Evolutionary conservation across 495 filamentous ascomycete species (phyloP), one percentile per base, ranked within the genome.

Genomic region (Trichocladium uniseriatum): DNA sequence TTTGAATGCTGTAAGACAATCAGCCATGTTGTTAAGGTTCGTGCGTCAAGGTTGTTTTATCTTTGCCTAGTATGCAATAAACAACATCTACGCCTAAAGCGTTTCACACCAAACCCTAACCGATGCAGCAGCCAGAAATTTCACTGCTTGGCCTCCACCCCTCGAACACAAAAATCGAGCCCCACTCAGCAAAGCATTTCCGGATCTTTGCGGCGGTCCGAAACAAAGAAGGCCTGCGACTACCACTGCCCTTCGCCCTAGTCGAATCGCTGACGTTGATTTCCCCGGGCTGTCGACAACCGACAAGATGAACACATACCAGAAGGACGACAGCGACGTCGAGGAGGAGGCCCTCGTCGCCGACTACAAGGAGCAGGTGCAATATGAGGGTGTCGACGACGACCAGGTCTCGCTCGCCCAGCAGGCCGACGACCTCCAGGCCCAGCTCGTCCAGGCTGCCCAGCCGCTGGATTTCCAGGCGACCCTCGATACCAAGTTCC

Each of bases 381-480:
- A 87, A 61, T 95, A 85, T 59, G 87, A 92, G 48, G 87, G 88
- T 64, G 81, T 79, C 50, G 77, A 87, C 75, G 86, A 84, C 55
- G 89, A 87, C 58, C 75, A 78, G 59, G 73, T 50, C 53, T 67
- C 70, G 29, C 56, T 76, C 62, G 72, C 74, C 56, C 73, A 75
- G 48, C 74, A 77, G 54, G 54, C 75, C 62, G 84, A 75, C 75
- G 92, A 97, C 64, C 87, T 98, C 58, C 90, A 96, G 68, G 83
- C 86, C 58, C 84, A 89, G 70, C 76, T 98, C 43, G 78, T 79
- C 39, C 85, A 87, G 53, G 94, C 94, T 45, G 92, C 92, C 55
- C 89, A 88, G 65, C 92, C 94, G 41, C 73, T 98, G 58, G 92
- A 98, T 61, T 96, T 89, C 72, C 84, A 88, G 60, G 94, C 94